A percentile compares a stretch with the other conserved stretches of the same genome.
Conservation (phyloP, 1,284 basidiomycete species). For the Boletus sp. region DNA sequence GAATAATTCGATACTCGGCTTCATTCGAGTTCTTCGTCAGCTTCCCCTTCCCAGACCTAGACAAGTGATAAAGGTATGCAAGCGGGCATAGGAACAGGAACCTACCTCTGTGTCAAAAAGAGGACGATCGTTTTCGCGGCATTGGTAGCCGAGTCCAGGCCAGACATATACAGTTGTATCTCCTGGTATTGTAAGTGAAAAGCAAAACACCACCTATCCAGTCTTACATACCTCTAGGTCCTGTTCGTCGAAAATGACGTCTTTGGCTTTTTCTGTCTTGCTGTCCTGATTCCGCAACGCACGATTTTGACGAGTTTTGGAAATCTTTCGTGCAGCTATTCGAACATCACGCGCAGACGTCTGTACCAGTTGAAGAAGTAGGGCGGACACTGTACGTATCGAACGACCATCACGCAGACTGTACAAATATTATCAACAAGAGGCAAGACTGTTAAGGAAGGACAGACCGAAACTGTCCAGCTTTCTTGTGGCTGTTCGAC, state of each 20-base stretch:
- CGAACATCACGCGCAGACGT: slow-evolving; percentile 83
- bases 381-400: slow-evolving; percentile 88
- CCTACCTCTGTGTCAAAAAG: slow-evolving; percentile 77
- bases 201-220: neutral
- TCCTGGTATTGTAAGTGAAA: slow-evolving; percentile 43
- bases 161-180: slow-evolving; percentile 59
- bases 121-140: slow-evolving; percentile 80
- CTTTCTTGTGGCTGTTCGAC: slow-evolving; percentile 83
- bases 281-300: slow-evolving; percentile 59
- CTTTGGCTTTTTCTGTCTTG: slow-evolving; percentile 42
- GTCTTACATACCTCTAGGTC: slow-evolving; percentile 51
- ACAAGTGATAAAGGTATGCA: neutral
- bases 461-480: slow-evolving; percentile 78
- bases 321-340: slow-evolving; percentile 55
- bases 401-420: slow-evolving; percentile 79
- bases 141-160: slow-evolving; percentile 75
- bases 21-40: slow-evolving; percentile 85
- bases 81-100: neutral
- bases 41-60: slow-evolving; percentile 76
- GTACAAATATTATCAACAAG: neutral
- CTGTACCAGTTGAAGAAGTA: slow-evolving; percentile 93
- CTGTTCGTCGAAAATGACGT: slow-evolving; percentile 59
- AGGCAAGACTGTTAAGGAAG: slow-evolving; percentile 1
- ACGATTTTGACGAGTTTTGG: slow-evolving; percentile 58
- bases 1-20: slow-evolving; percentile 84